Evolutionary conservation across 306 rosid species (phyloP).

Genomic region (Lathyrus tuberosus): DNA sequence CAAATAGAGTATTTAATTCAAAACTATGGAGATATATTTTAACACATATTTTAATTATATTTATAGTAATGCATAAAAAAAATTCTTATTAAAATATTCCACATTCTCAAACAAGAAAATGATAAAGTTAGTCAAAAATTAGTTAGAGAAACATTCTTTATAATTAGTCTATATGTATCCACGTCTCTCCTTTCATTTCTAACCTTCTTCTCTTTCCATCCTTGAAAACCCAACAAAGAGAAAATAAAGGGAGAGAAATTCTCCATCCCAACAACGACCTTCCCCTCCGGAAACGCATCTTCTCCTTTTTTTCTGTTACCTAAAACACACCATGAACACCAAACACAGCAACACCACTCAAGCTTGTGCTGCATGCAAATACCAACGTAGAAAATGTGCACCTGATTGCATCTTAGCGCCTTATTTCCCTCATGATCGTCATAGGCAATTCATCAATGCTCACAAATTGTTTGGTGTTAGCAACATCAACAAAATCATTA

Average conservation of each 20-base stretch:
- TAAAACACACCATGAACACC: constrained; percentile 17
- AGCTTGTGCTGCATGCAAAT: constrained; percentile 95
- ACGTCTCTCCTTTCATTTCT: no score
- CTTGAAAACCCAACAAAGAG: constrained; percentile 19
- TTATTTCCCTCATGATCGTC: constrained; percentile 79
- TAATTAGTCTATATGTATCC: not conserved
- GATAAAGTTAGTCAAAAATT: not conserved
- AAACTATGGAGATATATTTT: no score
- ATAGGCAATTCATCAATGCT: constrained; percentile 72
- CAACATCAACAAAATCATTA: constrained; percentile 74
- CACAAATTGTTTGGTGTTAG: constrained; percentile 86
- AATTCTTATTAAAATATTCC: no score
- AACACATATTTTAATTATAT: no score
- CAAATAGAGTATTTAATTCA: no score
- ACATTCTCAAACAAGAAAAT: not conserved
- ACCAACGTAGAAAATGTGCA: constrained; percentile 87
- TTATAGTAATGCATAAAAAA: no score
- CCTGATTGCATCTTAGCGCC: constrained; percentile 92
- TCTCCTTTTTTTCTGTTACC: constrained; percentile 24
- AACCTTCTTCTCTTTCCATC: constrained; percentile 43
- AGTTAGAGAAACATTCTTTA: not conserved
- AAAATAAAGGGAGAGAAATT: constrained; percentile 42
- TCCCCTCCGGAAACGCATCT: constrained; percentile 82
- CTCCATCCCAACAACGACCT: constrained; percentile 37
- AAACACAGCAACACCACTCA: constrained; percentile 62